A percentile compares a stretch with the other conserved stretches of the same genome.
Evolutionary conservation across 176 grass and related monocot genomes (phyloP).

Genomic region (Aegilops speltoides): DNA sequence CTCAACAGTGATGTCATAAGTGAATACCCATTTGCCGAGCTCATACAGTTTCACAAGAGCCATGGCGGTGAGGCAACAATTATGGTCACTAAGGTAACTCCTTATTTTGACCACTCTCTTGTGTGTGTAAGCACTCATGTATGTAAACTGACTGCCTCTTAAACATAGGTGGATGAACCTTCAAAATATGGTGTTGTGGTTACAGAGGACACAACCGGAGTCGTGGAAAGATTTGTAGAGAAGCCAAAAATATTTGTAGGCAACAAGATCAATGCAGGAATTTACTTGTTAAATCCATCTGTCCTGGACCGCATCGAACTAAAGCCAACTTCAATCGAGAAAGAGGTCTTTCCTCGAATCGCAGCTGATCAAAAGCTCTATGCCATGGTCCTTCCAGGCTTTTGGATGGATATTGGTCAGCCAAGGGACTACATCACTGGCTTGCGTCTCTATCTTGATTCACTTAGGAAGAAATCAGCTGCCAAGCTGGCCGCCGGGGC

Average conservation of each 20-base stretch:
- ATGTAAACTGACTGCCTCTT: slow-evolving; percentile 20
- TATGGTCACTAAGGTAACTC: slow-evolving; percentile 89
- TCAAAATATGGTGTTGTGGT: slow-evolving; percentile 97
- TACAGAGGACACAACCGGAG: slow-evolving; percentile 75
- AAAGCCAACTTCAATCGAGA: slow-evolving; percentile 95
- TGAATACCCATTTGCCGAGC: slow-evolving; percentile 87
- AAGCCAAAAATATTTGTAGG: slow-evolving; percentile 95
- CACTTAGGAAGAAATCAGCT: slow-evolving; percentile 69
- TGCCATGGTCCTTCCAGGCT: slow-evolving; percentile 89
- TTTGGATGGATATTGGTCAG: slow-evolving; percentile 98
- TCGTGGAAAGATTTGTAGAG: slow-evolving; percentile 85
- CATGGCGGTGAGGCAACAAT: slow-evolving; percentile 88
- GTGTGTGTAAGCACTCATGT: not conserved
- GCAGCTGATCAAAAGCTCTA: slow-evolving; percentile 59
- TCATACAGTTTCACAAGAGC: slow-evolving; percentile 81
- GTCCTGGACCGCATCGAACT: slow-evolving; percentile 83
- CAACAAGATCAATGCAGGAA: slow-evolving; percentile 98
- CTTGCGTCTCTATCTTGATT: slow-evolving; percentile 77
- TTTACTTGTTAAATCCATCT: slow-evolving; percentile 90
- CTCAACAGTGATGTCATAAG: slow-evolving; percentile 94
- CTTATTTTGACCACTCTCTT: slow-evolving; percentile 10
- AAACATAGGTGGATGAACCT: slow-evolving; percentile 79
- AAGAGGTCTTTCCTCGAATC: slow-evolving; percentile 86
- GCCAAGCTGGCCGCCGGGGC: slow-evolving; percentile 49
- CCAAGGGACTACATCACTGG: slow-evolving; percentile 92